Evolutionary conservation across 2,329 filamentous ascomycete genomes (phyloP).

Genomic region (Kalaharituber pfeilii): DNA sequence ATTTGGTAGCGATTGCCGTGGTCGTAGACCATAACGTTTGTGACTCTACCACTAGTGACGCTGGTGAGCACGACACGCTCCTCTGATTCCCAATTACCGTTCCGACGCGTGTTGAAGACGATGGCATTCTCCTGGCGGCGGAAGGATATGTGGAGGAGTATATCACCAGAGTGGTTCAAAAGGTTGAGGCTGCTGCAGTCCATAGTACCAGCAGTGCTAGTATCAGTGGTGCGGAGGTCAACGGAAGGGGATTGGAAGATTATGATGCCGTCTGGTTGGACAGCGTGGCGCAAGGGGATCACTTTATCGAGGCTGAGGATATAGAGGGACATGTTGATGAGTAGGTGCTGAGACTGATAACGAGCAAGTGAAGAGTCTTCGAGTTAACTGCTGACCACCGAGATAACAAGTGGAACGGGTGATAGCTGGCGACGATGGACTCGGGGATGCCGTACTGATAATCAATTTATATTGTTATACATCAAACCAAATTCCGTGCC

Average conservation of each 20-base stretch:
- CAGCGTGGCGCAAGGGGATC: too few species aligned
- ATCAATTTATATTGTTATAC: too few species aligned
- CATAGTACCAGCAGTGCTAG: neutral
- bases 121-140: neutral
- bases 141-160: neutral
- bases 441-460: too few species aligned
- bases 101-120: neutral
- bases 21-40: neutral
- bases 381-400: too few species aligned
- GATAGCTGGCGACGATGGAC: too few species aligned
- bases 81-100: slow-evolving; percentile 1
- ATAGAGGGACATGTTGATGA: too few species aligned
- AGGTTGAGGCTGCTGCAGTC: slow-evolving; percentile 2
- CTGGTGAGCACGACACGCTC: neutral
- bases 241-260: slow-evolving; percentile 1
- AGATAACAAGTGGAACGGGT: too few species aligned
- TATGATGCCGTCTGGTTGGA: neutral
- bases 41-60: neutral
- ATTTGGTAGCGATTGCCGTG: neutral
- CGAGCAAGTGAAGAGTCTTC: too few species aligned
- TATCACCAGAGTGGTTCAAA: neutral
- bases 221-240: neutral
- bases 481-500: too few species aligned
- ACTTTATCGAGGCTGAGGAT: too few species aligned
- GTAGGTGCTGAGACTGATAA: too few species aligned